Evolutionary conservation across 2,329 filamentous ascomycete species (phyloP).

Genomic region (Trichoderma gracile): DNA sequence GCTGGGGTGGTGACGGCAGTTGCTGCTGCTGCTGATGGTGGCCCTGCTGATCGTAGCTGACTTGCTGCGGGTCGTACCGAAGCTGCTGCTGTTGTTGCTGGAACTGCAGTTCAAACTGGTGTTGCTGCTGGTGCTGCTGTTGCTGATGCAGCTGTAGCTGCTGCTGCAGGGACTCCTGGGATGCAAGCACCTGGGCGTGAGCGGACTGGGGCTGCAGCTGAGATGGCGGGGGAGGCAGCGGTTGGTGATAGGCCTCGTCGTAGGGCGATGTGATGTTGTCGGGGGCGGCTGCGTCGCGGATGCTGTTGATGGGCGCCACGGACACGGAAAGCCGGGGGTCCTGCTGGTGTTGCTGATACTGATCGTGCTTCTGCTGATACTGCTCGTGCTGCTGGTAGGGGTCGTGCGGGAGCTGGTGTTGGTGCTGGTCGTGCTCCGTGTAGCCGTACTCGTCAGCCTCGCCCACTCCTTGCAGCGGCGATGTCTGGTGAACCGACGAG

Average conservation of each 20-base stretch:
- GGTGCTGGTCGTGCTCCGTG: conserved; percentile 38
- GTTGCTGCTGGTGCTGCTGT: conserved; percentile 22
- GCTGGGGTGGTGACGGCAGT: conserved; percentile 29
- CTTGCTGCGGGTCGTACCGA: conserved; percentile 37
- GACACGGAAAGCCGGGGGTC: conserved; percentile 21
- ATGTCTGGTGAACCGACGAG: conserved; percentile 34
- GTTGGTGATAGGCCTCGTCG: conserved; percentile 46
- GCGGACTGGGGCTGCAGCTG: conserved; percentile 30
- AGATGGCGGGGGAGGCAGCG: conserved; percentile 28
- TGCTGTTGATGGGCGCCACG: conserved; percentile 41
- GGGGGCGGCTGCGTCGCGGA: conserved; percentile 49
- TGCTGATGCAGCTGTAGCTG: conserved; percentile 28
- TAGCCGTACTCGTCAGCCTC: conserved; percentile 43
- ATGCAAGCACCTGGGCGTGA: conserved; percentile 28
- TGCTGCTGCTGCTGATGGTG: conserved; percentile 29
- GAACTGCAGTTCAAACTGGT: conserved; percentile 34
- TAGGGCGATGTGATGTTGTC: conserved; percentile 48
- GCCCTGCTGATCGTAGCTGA: conserved; percentile 42
- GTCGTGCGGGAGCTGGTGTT: not conserved
- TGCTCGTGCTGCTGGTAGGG: not conserved
- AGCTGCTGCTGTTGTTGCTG: conserved; percentile 32
- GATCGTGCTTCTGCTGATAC: conserved; percentile 33
- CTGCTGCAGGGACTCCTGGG: conserved; percentile 37
- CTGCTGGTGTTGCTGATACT: conserved; percentile 32
- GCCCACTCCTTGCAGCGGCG: conserved; percentile 49